Base-by-base conservation (phyloP, 2,329 filamentous ascomycete species). In the Cercospora sojina region DNA sequence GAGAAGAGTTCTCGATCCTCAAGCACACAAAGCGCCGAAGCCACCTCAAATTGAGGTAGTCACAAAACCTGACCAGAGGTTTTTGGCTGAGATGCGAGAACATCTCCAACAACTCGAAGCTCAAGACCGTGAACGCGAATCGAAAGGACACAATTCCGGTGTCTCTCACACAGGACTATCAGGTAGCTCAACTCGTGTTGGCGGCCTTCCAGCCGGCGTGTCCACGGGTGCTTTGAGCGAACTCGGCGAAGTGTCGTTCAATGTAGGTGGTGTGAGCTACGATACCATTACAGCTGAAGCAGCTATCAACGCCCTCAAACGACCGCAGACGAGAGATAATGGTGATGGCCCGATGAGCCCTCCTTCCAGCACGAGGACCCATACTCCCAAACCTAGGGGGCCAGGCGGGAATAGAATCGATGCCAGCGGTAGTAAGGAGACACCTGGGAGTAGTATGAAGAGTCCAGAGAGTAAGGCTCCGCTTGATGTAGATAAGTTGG, bases 211-310 rank as follows among this genome's bases (percentile, higher is more conserved):
- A 67, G 77, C 70, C 67, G 82, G 80, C n/a, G 78, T 80, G 43
- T 69, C 70, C 32, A 75, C 72, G 2, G 75, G 75, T 23, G 76
- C 76, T 3, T 66, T 77, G n/a, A 69, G 72, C 57, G 71, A 73
- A 20, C 68, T 77, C 3, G 76, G 76, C 25, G 76, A 76, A 38
- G 76, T 77, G 20, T 73, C 70, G 32, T 97, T 98, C 82, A 99
- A 99, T 77, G 95, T 99, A 86, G 95, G 95, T 49, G 95, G 95
- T 62, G 97, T 99, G 69, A 93, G 97, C 77, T 79, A 79, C 64
- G 76, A 77, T 53, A 74, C 74, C 2, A 69, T 73, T 7, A 67
- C 70, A 5, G 75, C 75, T 3, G 74, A 76, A 62, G 73, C 73
- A 49, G 76, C 74, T 8, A 77, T 77, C 55, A 75, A 77, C 63